These are phyloP conservation scores for Graphilbum ipis-grandicollis DNA, from an alignment of 2,329 filamentous ascomycete genomes.

Conservation along the genomic window DNA sequence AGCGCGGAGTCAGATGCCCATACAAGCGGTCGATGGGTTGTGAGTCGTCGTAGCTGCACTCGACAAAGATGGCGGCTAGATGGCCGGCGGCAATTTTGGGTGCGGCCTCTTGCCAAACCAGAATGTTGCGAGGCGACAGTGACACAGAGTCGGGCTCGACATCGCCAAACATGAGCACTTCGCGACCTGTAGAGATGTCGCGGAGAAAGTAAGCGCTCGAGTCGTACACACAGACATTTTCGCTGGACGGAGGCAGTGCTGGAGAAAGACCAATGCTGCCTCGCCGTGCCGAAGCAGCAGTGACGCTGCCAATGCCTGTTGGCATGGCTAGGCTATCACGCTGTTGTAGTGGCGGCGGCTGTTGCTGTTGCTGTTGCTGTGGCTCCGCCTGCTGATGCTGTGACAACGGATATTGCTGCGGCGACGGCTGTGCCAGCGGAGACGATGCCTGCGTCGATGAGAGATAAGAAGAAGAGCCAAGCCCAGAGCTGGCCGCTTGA, in stretches of 20 bases:
- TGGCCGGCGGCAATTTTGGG: conserved; percentile 60
- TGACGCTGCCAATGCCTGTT: not conserved
- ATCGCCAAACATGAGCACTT: conserved; percentile 89
- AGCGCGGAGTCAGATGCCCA: conserved; percentile 73
- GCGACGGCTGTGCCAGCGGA: conserved; percentile 6
- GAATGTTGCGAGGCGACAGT: conserved; percentile 60
- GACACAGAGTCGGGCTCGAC: conserved; percentile 85
- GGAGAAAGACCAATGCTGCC: not conserved
- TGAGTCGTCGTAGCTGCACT: conserved; percentile 81
- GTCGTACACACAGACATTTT: conserved; percentile 55
- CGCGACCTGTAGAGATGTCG: conserved; percentile 48
- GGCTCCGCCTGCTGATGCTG: not conserved
- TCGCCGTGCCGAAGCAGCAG: conserved; percentile 1
- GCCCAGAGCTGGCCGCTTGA: conserved; percentile 9
- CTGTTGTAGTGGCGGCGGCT: conserved; percentile 1
- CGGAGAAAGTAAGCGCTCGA: conserved; percentile 90
- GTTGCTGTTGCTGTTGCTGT: not conserved
- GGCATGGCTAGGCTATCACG: conserved; percentile 7
- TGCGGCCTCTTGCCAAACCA: conserved; percentile 77
- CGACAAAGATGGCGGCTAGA: conserved; percentile 75
- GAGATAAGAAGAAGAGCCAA: conserved; percentile 9
- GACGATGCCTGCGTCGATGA: conserved; percentile 12
- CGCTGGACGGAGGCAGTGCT: conserved; percentile 14
- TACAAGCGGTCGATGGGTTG: conserved; percentile 65
- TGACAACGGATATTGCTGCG: no score